phyloP scores from a whole-genome alignment of 768 basidiomycete genomes.

The Podaxis rugospora region DNA sequence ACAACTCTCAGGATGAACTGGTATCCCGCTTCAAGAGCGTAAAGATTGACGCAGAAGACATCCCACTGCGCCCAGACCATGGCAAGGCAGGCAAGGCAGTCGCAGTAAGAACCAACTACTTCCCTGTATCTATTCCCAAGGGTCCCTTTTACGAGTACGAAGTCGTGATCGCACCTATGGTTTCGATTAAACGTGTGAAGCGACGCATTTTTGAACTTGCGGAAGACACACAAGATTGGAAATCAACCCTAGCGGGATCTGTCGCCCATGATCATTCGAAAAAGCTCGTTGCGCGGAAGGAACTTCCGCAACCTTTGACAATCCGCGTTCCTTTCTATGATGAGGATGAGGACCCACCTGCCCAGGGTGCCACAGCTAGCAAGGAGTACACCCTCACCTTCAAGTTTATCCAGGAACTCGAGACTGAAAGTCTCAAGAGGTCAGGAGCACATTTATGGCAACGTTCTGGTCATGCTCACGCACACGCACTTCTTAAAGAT shows the following conservation, averaged over 20 bases:
- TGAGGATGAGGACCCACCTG: slow-evolving; percentile 44
- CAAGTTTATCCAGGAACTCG: slow-evolving; percentile 41
- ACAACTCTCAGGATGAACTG: slow-evolving; percentile 37
- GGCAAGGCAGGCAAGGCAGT: slow-evolving; percentile 46
- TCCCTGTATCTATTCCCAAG: slow-evolving; percentile 50
- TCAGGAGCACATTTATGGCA: slow-evolving; percentile 16
- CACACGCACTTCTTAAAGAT: slow-evolving; percentile 33
- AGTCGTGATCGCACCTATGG: slow-evolving; percentile 49
- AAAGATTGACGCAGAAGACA: slow-evolving; percentile 28
- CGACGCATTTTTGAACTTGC: slow-evolving; percentile 61
- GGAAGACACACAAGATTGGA: slow-evolving; percentile 47
- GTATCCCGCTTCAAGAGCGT: slow-evolving; percentile 31
- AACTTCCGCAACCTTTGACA: slow-evolving; percentile 39
- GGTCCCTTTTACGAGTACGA: slow-evolving; percentile 57
- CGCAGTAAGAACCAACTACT: slow-evolving; percentile 64
- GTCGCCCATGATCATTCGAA: slow-evolving; percentile 55
- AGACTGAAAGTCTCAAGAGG: slow-evolving; percentile 45
- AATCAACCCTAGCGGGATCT: slow-evolving; percentile 34
- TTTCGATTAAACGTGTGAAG: slow-evolving; percentile 48
- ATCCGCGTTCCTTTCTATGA: slow-evolving; percentile 44
- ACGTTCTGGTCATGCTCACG: slow-evolving; percentile 10
- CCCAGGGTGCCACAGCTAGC: slow-evolving; percentile 25
- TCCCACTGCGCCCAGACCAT: slow-evolving; percentile 58
- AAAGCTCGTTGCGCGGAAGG: slow-evolving; percentile 44
- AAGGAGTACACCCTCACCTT: slow-evolving; percentile 46